Conservation (phyloP, 2,329 filamentous ascomycete genomes). For the Leptographium radiaticola region DNA sequence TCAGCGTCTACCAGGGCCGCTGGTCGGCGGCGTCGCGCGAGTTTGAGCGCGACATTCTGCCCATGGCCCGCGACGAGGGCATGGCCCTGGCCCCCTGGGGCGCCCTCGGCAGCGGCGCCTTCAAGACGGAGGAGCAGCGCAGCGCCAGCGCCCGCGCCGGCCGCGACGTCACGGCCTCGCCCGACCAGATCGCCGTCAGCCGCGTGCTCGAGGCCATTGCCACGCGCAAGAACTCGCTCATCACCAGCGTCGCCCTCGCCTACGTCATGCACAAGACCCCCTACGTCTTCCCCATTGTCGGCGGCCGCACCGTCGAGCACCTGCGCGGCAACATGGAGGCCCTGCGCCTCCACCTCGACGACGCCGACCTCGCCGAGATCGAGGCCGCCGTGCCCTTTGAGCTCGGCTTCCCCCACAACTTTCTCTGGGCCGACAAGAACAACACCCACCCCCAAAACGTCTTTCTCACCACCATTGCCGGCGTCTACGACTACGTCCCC, state of each 20-base stretch:
- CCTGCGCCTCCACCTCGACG: constrained; percentile 43
- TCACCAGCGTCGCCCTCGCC: constrained; percentile 47
- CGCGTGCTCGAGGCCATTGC: constrained; percentile 36
- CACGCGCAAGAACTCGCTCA: constrained; percentile 25
- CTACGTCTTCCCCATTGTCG: constrained; percentile 62
- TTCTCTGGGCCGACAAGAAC: constrained; percentile 32
- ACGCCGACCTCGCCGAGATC: constrained; percentile 52
- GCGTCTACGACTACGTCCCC: constrained; percentile 36
- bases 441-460: constrained; percentile 25
- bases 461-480: constrained; percentile 32
- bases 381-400: constrained; percentile 50
- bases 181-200: constrained; percentile 39
- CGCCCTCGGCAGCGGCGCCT: constrained; percentile 29
- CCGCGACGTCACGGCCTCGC: constrained; percentile 26
- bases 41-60: constrained; percentile 56
- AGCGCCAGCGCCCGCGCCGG: constrained; percentile 14
- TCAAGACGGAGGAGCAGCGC: constrained; percentile 21
- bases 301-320: constrained; percentile 56
- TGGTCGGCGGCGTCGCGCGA: constrained; percentile 53
- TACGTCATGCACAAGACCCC: constrained; percentile 62
- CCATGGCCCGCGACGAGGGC: constrained; percentile 49
- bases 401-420: constrained; percentile 51
- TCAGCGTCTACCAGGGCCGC: constrained; percentile 50
- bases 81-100: constrained; percentile 41
- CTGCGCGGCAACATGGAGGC: constrained; percentile 58